A percentile compares a stretch with the other conserved stretches of the same genome.
phyloP scores from a whole-genome alignment of 73 alveolate genomes.

The Tetrahymena thermophila region DNA sequence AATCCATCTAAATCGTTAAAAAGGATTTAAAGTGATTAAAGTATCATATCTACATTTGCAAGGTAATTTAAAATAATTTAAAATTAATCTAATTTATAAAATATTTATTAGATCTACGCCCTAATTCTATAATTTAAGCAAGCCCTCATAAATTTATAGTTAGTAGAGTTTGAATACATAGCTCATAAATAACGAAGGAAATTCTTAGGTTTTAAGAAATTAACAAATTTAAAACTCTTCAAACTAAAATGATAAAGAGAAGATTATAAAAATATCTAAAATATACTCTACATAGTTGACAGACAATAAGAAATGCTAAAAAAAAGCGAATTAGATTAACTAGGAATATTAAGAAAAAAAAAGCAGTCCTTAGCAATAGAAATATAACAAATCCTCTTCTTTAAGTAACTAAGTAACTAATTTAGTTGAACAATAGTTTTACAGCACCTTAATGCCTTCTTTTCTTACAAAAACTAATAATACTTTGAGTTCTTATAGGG shows the following conservation, averaged over 20 bases:
- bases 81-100: not conserved
- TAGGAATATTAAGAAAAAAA: not conserved
- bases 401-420: not conserved
- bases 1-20: not conserved
- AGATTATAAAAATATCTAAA: not conserved
- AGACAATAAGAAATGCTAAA: not conserved
- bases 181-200: not conserved
- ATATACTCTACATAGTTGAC: not conserved
- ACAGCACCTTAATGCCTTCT: not conserved
- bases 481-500: not conserved
- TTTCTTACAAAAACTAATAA: not conserved
- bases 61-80: not conserved
- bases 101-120: not conserved
- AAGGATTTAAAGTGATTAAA: not conserved
- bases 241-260: not conserved
- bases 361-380: not conserved
- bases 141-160: not conserved
- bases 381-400: not conserved
- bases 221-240: not conserved
- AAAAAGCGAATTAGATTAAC: not conserved
- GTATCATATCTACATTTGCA: not conserved
- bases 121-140: not conserved
- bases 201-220: not conserved
- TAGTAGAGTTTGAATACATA: not conserved
- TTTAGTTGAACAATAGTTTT: not conserved